Base-by-base conservation (phyloP, 495 filamentous ascomycete species). In the Filosporella fistucella region DNA sequence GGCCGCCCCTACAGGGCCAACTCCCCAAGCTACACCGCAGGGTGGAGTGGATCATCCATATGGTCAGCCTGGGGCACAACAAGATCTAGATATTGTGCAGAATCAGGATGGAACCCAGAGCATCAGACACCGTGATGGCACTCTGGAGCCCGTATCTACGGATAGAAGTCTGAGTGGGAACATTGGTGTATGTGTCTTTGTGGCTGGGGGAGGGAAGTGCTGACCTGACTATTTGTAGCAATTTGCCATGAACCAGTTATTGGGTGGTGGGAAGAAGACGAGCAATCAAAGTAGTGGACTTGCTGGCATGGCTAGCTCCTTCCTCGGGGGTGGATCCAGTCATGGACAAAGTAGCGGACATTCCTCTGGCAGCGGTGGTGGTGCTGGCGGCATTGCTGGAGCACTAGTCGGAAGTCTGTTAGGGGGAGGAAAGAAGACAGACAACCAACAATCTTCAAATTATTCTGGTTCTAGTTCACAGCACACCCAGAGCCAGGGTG, bases 11-110 rank as follows among this genome's bases (percentile, higher is more conserved):
- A 67, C 55, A 7, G 66, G 65, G 40, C 67, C 63, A 50, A 77
- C 75, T 3, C 77, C 77, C 4, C 64, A 67, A 49, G 68, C 63
- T 45, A 78, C 75, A 1, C 77, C 77, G 12, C 70, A 67, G 18
- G 60, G 63, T 7, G 56, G 51, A 12, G 44, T 49, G 42, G 73
- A 77, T 14, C 71, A 77, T 56, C 75, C 75, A 12, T 79, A 76
- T 57, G 74, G 72, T 25, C 63, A 63, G 26, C 73, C 22, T 21
- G 37, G n/a, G n/a, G n/a, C n/a, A n/a, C n/a, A n/a, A n/a, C 37
- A 44, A 29, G 37, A 26, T 30, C 13, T 33, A 17, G 62, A 77
- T 60, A 61, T 78, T 47, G 74, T 77, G 51, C 70, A 67, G 20
- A 72, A 77, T 49, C 66, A 69, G 10, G 75, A 78, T 56, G 75